Conservation (phyloP, 2,329 filamentous ascomycete species). For the Plectosphaerella cucumerina region DNA sequence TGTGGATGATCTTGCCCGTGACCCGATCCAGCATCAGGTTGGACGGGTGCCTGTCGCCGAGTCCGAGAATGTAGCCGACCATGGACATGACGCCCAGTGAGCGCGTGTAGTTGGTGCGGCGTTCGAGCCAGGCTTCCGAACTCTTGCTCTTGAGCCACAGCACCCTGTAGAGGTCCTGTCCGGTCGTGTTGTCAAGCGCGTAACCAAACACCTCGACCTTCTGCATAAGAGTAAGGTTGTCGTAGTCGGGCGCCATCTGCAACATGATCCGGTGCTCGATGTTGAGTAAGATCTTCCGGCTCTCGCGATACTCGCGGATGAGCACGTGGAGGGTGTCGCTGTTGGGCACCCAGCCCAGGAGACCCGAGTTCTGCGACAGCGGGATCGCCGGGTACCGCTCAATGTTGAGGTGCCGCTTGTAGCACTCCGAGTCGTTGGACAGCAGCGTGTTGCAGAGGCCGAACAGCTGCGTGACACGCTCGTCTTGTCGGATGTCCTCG, state of each 20-base stretch:
- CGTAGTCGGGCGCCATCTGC: slow-evolving; percentile 98
- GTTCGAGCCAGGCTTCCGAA: slow-evolving; percentile 94
- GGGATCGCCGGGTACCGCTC: slow-evolving; percentile 96
- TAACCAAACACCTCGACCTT: slow-evolving; percentile 99
- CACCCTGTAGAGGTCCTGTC: slow-evolving; percentile 95
- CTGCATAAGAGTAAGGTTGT: slow-evolving; percentile 98
- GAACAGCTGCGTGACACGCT: slow-evolving; percentile 99
- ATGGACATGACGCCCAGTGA: slow-evolving; percentile 99
- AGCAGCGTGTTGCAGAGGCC: slow-evolving; percentile 95
- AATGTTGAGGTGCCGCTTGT: slow-evolving; percentile 95
- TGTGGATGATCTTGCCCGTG: slow-evolving; percentile 96
- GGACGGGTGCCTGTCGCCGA: slow-evolving; percentile 94
- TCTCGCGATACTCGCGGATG: slow-evolving; percentile 96
- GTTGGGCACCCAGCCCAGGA: slow-evolving; percentile 95
- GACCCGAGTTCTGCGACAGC: slow-evolving; percentile 90
- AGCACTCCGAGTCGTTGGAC: slow-evolving; percentile 88
- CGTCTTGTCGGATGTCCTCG: slow-evolving; percentile 97
- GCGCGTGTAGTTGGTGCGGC: slow-evolving; percentile 97
- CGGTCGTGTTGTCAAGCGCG: slow-evolving; percentile 97
- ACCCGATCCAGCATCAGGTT: slow-evolving; percentile 96
- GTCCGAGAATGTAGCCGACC: slow-evolving; percentile 98
- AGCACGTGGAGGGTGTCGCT: slow-evolving; percentile 95
- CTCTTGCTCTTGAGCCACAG: slow-evolving; percentile 99
- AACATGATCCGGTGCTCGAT: slow-evolving; percentile 99
- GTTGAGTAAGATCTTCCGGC: slow-evolving; percentile 93